Evolutionary conservation across 2,329 filamentous ascomycete species (phyloP), one percentile per base, ranked within the genome.

Genomic region (Cordyceps farinosa): DNA sequence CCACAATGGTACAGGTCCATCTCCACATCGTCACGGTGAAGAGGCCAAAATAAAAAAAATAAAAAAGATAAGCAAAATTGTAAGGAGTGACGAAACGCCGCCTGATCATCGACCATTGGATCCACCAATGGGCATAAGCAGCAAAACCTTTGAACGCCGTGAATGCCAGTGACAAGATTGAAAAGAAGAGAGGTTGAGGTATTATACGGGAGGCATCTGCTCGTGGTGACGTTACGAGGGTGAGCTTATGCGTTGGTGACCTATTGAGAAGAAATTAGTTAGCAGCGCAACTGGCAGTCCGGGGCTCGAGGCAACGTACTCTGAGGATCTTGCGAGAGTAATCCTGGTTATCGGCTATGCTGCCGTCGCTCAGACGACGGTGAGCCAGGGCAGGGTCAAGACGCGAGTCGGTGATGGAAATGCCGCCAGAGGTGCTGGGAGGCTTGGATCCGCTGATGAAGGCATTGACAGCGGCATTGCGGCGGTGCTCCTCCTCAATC

Each of bases 261-360:
- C 83, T 85, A 59, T 7, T 45, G 5, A 5, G 10, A 40, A 22
- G 3, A 32, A 11, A 5, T 30, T 3, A 45, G 66, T 71, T 67
- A 73, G 67, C 27, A 27, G 22, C 8, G 2, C 52, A 29, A 36
- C 15, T 53, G 17, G 3, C 3, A 15, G 10, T 15, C 3, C 32
- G 1, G 27, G 27, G 8, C 17, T 34, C 3, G 6, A 32, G 1
- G 55, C n/a, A 63, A 79, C 85, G 68, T 84, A 96, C 94, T 87
- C 96, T 91, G 73, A 98, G 85, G 77, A 98, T 97, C 79, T 91
- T 90, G 79, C 94, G 87, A 66, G 94, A 97, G 79, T 97, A 98
- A 76, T 98, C 94, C 78, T 96, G 88, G 78, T 97, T 96, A 76
- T 98, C 94, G 59, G 93, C 94, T 76, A 98, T 97, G 77, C 93